These are phyloP conservation scores for Bocquillonia castaneifolia DNA, from an alignment of 441 rosid species.

Conservation along the genomic window DNA sequence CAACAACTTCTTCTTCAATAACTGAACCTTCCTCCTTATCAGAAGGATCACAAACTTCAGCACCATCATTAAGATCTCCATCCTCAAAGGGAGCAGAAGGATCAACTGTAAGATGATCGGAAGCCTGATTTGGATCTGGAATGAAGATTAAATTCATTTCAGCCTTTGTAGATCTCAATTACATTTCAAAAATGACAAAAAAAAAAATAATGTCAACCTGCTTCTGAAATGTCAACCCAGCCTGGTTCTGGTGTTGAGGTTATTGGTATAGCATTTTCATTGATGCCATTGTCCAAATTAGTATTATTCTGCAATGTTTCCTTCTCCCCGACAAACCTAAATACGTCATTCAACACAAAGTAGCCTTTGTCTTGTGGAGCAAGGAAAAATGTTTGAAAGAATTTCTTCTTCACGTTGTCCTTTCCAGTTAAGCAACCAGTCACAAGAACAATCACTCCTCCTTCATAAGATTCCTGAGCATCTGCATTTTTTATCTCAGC, in stretches of 20 bases:
- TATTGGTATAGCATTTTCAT: constrained; percentile 39
- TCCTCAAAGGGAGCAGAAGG: constrained; percentile 46
- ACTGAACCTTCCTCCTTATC: constrained; percentile 70
- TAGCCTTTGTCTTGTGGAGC: constrained; percentile 94
- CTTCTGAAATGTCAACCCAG: constrained; percentile 28
- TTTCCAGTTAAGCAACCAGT: constrained; percentile 76
- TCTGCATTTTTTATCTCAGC: constrained; percentile 86
- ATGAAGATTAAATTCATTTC: constrained; percentile 23
- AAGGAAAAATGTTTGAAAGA: constrained; percentile 78
- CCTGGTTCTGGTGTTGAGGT: constrained; percentile 44
- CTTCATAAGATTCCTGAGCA: constrained; percentile 71
- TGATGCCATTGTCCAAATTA: constrained; percentile 30
- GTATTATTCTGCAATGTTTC: constrained; percentile 33
- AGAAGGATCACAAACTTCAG: constrained; percentile 65
- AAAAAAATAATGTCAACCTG: constrained; percentile 34
- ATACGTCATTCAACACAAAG: constrained; percentile 83
- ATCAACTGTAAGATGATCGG: constrained; percentile 38
- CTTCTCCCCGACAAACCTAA: constrained; percentile 63
- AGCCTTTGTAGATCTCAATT: constrained; percentile 16
- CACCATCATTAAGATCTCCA: constrained; percentile 49
- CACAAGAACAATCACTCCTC: constrained; percentile 83
- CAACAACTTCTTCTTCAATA: constrained; percentile 50
- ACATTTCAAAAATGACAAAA: not conserved
- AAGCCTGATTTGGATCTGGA: constrained; percentile 39
- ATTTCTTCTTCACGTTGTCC: constrained; percentile 70